Evolutionary conservation across 1,284 basidiomycete species (phyloP).

Genomic region (Tausonia pullulans): DNA sequence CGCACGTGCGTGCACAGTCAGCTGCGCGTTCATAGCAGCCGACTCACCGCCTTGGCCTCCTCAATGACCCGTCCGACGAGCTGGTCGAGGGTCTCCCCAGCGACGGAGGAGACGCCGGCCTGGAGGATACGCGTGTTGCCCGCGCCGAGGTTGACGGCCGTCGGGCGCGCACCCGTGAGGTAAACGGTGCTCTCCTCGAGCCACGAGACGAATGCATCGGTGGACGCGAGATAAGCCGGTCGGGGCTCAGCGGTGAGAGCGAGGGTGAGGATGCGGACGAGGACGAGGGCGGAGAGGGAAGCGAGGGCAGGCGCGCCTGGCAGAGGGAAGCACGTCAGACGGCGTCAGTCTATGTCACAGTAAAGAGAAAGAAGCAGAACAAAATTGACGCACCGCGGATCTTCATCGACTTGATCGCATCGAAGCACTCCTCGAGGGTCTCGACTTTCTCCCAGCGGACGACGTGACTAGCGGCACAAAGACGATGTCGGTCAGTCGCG

Average conservation of each 20-base stretch:
- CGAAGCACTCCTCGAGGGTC: slow-evolving; percentile 66
- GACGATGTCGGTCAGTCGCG: not conserved
- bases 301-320: slow-evolving; percentile 87
- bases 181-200: slow-evolving; percentile 52
- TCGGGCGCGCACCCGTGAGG: slow-evolving; percentile 76
- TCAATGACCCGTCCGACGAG: slow-evolving; percentile 51
- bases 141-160: slow-evolving; percentile 81
- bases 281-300: slow-evolving; percentile 68
- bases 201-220: slow-evolving; percentile 42
- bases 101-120: slow-evolving; percentile 24
- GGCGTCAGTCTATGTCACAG: not conserved
- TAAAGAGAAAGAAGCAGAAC: not conserved
- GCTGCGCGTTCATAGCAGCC: too few relatives aligned
- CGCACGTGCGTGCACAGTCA: too few relatives aligned
- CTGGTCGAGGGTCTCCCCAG: slow-evolving; percentile 19
- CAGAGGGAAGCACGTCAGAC: not conserved
- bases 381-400: slow-evolving; percentile 32
- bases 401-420: slow-evolving; percentile 89
- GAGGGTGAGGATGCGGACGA: slow-evolving; percentile 44
- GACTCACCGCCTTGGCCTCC: slow-evolving; percentile 40
- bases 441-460: slow-evolving; percentile 60
- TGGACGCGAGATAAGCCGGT: slow-evolving; percentile 41
- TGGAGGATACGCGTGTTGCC: slow-evolving; percentile 60
- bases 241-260: slow-evolving; percentile 41
- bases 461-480: slow-evolving; percentile 41